These are phyloP conservation scores for Apiospora marii DNA, from an alignment of 2,329 filamentous ascomycete genomes.

Conservation along the genomic window DNA sequence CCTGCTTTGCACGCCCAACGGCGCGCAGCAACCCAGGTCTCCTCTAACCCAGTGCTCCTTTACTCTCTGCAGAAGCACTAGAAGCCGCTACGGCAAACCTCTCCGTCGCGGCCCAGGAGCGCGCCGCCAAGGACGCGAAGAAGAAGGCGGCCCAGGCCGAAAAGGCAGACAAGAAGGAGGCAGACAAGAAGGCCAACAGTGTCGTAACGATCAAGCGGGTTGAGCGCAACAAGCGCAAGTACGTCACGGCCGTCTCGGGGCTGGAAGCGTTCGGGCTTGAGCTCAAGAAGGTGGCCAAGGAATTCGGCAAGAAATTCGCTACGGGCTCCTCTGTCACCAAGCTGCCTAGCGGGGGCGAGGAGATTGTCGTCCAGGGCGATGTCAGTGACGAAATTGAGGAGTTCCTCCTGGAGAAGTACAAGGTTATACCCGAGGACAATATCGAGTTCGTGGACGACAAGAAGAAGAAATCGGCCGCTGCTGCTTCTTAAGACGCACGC, in stretches of 20 bases:
- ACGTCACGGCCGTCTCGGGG: conserved; percentile 89
- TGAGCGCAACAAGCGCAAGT: conserved; percentile 98
- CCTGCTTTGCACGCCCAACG: conserved; percentile 5
- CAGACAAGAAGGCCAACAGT: conserved; percentile 81
- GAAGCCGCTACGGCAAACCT: conserved; percentile 85
- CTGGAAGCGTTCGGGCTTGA: conserved; percentile 91
- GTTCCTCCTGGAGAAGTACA: conserved; percentile 88
- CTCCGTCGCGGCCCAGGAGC: conserved; percentile 90
- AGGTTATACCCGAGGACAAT: conserved; percentile 92
- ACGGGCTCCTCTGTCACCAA: conserved; percentile 94
- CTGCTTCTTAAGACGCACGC: neutral
- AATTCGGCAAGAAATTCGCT: conserved; percentile 98
- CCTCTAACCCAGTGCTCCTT: neutral
- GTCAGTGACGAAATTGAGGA: conserved; percentile 94
- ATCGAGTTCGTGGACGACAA: conserved; percentile 95
- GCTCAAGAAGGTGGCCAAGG: conserved; percentile 95
- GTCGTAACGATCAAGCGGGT: conserved; percentile 94
- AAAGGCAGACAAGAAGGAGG: conserved; percentile 82
- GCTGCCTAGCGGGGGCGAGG: conserved; percentile 83
- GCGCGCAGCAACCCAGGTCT: neutral
- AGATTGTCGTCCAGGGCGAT: conserved; percentile 98
- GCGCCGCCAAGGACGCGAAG: conserved; percentile 92
- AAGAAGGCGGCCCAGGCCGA: conserved; percentile 98
- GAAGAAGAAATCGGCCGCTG: conserved; percentile 71
- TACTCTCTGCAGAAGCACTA: conserved; percentile 69